Evolutionary conservation across 2,329 filamentous ascomycete species (phyloP).

Genomic region (Orbilia oligospora): DNA sequence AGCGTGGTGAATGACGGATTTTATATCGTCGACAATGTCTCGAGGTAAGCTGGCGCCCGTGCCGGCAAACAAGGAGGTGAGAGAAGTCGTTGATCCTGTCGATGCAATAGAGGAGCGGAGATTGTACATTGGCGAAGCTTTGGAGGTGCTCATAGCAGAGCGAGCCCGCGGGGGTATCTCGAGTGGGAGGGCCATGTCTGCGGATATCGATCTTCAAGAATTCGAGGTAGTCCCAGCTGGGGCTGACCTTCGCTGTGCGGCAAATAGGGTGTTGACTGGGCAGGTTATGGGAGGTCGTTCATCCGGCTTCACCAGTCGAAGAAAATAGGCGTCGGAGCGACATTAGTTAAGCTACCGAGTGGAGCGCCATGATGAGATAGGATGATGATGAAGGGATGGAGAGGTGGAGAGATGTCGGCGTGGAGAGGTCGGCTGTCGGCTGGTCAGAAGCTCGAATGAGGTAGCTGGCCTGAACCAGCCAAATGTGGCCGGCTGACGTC

Average conservation of each 20-base stretch:
- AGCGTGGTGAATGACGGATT: slow-evolving; percentile 80
- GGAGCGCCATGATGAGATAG: slow-evolving; percentile 27
- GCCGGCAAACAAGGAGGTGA: slow-evolving; percentile 71
- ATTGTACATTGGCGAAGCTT: slow-evolving; percentile 73
- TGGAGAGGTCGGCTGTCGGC: slow-evolving; percentile 28
- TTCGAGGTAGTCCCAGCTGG: not conserved
- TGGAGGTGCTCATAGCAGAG: slow-evolving; percentile 70
- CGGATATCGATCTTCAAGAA: not conserved
- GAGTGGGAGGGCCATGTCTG: slow-evolving; percentile 53
- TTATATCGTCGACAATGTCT: slow-evolving; percentile 72
- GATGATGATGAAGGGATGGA: not conserved
- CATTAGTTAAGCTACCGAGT: slow-evolving; percentile 55
- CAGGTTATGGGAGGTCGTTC: slow-evolving; percentile 23
- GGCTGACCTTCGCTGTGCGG: not conserved
- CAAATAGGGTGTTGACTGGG: not conserved
- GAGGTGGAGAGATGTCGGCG: not conserved
- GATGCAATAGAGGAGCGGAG: slow-evolving; percentile 73
- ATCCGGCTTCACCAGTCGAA: slow-evolving; percentile 53
- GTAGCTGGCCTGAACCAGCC: slow-evolving; percentile 57
- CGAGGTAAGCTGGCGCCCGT: slow-evolving; percentile 66
- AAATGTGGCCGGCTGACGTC: slow-evolving; percentile 48
- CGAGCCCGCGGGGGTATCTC: slow-evolving; percentile 44
- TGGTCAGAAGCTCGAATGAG: slow-evolving; percentile 31
- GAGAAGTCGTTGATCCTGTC: slow-evolving; percentile 69
- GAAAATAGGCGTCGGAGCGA: slow-evolving; percentile 34